Percentiles rank a stretch among this genome's conserved stretches.
Evolutionary conservation across 805 yeast species (phyloP).

Genomic region (Saturnispora bothae): DNA sequence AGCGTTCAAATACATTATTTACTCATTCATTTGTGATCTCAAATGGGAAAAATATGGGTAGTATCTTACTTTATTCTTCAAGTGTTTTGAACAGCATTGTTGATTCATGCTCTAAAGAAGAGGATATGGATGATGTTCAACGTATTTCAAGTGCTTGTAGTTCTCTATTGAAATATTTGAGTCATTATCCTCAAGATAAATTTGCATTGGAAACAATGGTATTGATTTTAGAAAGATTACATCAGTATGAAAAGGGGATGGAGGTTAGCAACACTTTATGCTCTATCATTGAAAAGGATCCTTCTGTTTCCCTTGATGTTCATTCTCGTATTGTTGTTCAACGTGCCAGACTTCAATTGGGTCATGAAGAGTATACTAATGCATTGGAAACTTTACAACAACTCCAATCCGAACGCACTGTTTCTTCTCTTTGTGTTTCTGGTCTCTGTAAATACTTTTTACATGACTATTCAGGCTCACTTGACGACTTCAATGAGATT

Average conservation of each 20-base stretch:
- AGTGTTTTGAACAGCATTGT: conserved; percentile 40
- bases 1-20: conserved; percentile 46
- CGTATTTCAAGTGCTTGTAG: conserved; percentile 55
- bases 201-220: conserved; percentile 48
- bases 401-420: no score
- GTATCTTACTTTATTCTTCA: conserved; percentile 64
- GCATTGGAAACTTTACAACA: conserved; percentile 37
- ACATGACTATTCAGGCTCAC: conserved; percentile 51
- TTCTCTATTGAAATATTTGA: conserved; percentile 58
- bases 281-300: conserved; percentile 25
- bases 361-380: conserved; percentile 38
- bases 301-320: conserved; percentile 10
- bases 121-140: conserved; percentile 50
- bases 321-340: conserved; percentile 59
- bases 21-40: conserved; percentile 75
- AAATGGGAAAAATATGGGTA: conserved; percentile 57
- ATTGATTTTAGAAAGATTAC: conserved; percentile 57
- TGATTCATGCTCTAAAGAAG: conserved; percentile 31
- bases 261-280: conserved; percentile 38
- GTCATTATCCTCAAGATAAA: conserved; percentile 47
- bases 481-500: conserved; percentile 58
- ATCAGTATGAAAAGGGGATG: conserved; percentile 46
- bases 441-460: conserved; percentile 64
- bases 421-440: conserved; percentile 58
- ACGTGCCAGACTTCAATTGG: conserved; percentile 61